These are phyloP conservation scores for Herpotrichia juniperi DNA, from an alignment of 2,329 filamentous ascomycete genomes.

Conservation along the genomic window DNA sequence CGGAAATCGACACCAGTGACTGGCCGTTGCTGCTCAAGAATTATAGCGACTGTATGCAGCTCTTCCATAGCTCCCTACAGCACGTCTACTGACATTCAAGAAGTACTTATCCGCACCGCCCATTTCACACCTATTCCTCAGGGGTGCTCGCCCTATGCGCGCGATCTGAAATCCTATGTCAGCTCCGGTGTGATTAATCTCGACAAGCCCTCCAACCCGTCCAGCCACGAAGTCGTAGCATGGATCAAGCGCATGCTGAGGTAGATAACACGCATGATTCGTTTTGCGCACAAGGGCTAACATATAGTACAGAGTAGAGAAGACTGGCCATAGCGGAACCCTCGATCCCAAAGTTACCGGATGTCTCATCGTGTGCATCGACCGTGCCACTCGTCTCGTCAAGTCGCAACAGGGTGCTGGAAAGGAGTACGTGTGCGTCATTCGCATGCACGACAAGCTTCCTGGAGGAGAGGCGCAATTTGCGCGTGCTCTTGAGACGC, in stretches of 20 bases:
- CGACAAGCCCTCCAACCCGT: slow-evolving; percentile 96
- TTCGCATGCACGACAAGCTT: slow-evolving; percentile 93
- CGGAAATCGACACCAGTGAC: slow-evolving; percentile 80
- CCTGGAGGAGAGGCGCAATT: slow-evolving; percentile 93
- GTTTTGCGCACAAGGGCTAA: neutral
- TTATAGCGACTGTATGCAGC: slow-evolving; percentile 82
- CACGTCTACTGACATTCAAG: slow-evolving; percentile 28
- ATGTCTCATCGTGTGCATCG: slow-evolving; percentile 92
- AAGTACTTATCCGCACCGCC: slow-evolving; percentile 89
- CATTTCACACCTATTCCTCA: slow-evolving; percentile 97
- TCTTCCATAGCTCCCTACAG: slow-evolving; percentile 25
- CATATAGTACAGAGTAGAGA: slow-evolving; percentile 71
- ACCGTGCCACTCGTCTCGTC: slow-evolving; percentile 94
- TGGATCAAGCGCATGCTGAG: slow-evolving; percentile 98
- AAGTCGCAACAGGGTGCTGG: slow-evolving; percentile 99
- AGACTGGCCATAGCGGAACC: slow-evolving; percentile 97
- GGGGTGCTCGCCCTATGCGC: slow-evolving; percentile 87
- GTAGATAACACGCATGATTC: slow-evolving; percentile 52
- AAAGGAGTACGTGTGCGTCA: slow-evolving; percentile 98
- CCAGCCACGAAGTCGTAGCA: slow-evolving; percentile 97
- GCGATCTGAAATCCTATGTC: slow-evolving; percentile 96
- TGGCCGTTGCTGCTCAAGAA: slow-evolving; percentile 97
- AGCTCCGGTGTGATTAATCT: slow-evolving; percentile 98
- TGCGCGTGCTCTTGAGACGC: slow-evolving; percentile 88
- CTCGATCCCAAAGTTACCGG: slow-evolving; percentile 98